Evolutionary conservation across 208 protist species (phyloP), one percentile per base, ranked within the genome.

Genomic region (Crithidia brevicula): DNA sequence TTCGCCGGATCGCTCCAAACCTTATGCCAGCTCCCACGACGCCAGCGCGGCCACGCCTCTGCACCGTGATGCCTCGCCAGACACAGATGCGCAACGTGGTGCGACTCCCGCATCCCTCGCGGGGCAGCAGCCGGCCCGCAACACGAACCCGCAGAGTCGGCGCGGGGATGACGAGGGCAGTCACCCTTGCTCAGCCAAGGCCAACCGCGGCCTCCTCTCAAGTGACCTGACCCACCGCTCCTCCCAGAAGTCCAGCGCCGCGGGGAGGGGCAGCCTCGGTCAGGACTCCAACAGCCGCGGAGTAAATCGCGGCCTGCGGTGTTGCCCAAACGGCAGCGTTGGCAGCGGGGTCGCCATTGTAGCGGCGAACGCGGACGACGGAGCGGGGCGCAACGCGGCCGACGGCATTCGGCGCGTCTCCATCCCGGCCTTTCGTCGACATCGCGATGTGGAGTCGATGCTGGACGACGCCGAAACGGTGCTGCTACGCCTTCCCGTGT

Each of bases 401-500:
- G 60, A 30, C 1, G 28, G 28, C 54, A 20, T 25, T 0, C 4
- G 11, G 28, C 62, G n/a, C 7, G 30, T 70, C 9, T 52, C 62
- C 9, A 70, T 76, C 13, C 70, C 70, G 5, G 22, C 42, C 49
- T 53, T 54, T 25, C 62, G 65, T 28, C 62, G 56, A 20, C 28
- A 70, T 43, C 40, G 36, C 38, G 70, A 76, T 40, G 40, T 53
- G 28, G 62, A 76, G 53, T n/a, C 61, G 28, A 51, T 76, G 15
- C 47, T 76, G 11, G 70, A 76, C 28, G 70, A 70, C 13, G 61
- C 70, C 13, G 70, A 76, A 56, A 45, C 36, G 28, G 20, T 25
- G 22, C 28, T 76, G 36, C 59, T 25, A 15, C 57, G 54, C 9
- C 7, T 38, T 11, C 13, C 46, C 2, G 70, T 76, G 10, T 46